Percentiles rank a stretch among this genome's conserved stretches.
Conservation (phyloP, 345 rosid species). For the Draba incana region DNA sequence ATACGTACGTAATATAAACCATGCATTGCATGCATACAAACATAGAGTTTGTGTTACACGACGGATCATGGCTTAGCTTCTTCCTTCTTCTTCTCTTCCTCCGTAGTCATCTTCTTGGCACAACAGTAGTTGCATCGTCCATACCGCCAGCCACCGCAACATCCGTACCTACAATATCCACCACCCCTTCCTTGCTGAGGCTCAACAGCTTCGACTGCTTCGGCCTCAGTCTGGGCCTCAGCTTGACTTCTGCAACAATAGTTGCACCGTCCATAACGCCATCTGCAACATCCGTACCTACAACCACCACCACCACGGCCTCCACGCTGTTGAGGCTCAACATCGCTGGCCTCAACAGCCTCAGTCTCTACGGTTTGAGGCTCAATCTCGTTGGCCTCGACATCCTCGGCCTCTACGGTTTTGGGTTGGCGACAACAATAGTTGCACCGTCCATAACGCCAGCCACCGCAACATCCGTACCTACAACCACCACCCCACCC, state of each 20-base stretch:
- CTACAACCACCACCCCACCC: conserved; percentile 10
- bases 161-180: conserved; percentile 34
- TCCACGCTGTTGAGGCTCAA: conserved; percentile 29
- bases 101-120: conserved; percentile 28
- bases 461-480: conserved; percentile 29
- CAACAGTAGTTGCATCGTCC: conserved; percentile 29
- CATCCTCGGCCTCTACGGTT: conserved; percentile 27
- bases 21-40: conserved; percentile 39
- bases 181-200: not conserved
- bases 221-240: too few relatives aligned
- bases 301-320: not conserved
- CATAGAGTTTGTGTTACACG: conserved; percentile 37
- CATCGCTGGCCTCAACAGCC: conserved; percentile 15
- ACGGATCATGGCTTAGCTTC: conserved; percentile 39
- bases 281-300: conserved; percentile 19
- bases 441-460: conserved; percentile 9
- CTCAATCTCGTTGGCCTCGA: conserved; percentile 21
- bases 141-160: conserved; percentile 17
- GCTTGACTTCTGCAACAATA: not conserved
- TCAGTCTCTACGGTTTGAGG: conserved; percentile 26
- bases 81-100: conserved; percentile 19
- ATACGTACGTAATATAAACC: conserved; percentile 16
- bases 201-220: not conserved
- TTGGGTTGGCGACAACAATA: not conserved
- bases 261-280: not conserved